phyloP scores from a whole-genome alignment of 2,329 filamentous ascomycete genomes.

The Beauveria bassiana region DNA sequence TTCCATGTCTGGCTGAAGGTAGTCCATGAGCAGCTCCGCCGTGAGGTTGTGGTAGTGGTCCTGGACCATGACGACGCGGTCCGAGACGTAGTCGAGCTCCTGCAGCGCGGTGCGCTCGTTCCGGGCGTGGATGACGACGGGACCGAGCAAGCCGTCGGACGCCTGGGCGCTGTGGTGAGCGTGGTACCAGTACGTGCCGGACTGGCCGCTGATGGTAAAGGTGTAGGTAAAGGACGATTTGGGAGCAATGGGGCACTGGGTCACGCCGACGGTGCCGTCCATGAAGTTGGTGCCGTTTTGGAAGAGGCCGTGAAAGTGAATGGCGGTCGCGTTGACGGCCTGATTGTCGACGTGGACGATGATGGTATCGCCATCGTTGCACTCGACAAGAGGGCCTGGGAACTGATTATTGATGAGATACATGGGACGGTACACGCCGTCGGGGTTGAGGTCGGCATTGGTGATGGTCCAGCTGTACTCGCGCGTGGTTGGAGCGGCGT shows the following conservation, averaged over 20 bases:
- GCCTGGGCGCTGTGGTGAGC: conserved; percentile 58
- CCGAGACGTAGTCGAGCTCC: conserved; percentile 28
- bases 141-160: conserved; percentile 60
- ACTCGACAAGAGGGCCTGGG: conserved; percentile 64
- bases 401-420: conserved; percentile 69
- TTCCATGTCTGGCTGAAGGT: conserved; percentile 46
- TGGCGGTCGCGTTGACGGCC: conserved; percentile 55
- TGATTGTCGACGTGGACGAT: conserved; percentile 62
- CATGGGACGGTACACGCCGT: conserved; percentile 50
- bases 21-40: conserved; percentile 41
- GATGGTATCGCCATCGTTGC: conserved; percentile 65
- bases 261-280: conserved; percentile 63
- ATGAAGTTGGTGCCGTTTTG: conserved; percentile 68
- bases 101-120: conserved; percentile 25
- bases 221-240: conserved; percentile 57
- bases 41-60: conserved; percentile 64
- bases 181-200: conserved; percentile 53
- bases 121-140: conserved; percentile 57
- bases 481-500: conserved; percentile 40
- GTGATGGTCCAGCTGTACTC: conserved; percentile 54
- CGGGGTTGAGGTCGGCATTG: conserved; percentile 51
- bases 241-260: conserved; percentile 59
- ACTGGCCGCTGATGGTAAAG: conserved; percentile 51
- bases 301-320: conserved; percentile 74
- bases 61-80: conserved; percentile 59